Base-by-base conservation (phyloP, 371 early-diverging fungal species). In the Circinella umbellata region DNA sequence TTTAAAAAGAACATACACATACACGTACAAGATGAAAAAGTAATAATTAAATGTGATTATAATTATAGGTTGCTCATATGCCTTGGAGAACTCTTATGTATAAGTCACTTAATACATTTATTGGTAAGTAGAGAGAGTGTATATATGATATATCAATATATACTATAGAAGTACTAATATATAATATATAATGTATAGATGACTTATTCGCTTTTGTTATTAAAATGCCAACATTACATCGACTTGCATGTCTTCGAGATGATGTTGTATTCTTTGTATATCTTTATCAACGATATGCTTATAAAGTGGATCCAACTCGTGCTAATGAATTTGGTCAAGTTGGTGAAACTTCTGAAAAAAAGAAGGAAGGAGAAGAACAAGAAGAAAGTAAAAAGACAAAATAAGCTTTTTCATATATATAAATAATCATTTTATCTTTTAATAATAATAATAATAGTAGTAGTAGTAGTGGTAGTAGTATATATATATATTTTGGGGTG, bases 131-230 rank as follows among this genome's bases (percentile, higher is more conserved):
- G n/a, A n/a, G n/a, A n/a, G n/a, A n/a, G n/a, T n/a, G n/a, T n/a
- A n/a, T n/a, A n/a, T n/a, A n/a, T n/a, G n/a, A n/a, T n/a, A n/a
- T n/a, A n/a, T n/a, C n/a, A n/a, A n/a, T n/a, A n/a, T n/a, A n/a
- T n/a, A n/a, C n/a, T n/a, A n/a, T n/a, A n/a, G n/a, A n/a, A n/a
- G n/a, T n/a, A n/a, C n/a, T n/a, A n/a, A n/a, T n/a, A n/a, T n/a
- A n/a, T n/a, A n/a, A n/a, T n/a, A n/a, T n/a, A n/a, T n/a, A n/a
- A n/a, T n/a, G n/a, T n/a, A n/a, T 69, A 84, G 96, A 97, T 76
- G 98, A 98, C 72, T 74, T 98, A 76, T 98, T 98, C 80, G 96
- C 96, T 4, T 98, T 96, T 79, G 90, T 94, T 53, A 95, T 96
- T 86, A 94, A 94, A 76, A 97, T 97, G 98, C 98, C 98, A 37